phyloP scores from a whole-genome alignment of 2,329 filamentous ascomycete species.

The Sarocladium oryzae region DNA sequence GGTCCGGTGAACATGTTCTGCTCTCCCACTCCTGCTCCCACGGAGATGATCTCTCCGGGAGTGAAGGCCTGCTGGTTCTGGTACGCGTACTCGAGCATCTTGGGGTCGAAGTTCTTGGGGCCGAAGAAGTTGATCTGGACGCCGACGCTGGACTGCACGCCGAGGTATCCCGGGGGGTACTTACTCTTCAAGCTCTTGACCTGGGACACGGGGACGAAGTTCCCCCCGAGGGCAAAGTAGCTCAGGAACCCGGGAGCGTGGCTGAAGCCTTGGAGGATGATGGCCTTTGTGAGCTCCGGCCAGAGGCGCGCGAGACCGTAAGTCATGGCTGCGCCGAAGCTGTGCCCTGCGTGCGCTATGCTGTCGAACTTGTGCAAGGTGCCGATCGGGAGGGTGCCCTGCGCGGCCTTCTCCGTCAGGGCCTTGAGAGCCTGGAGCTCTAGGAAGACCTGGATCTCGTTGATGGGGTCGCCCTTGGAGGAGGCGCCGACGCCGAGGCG shows the following conservation, averaged over 20 bases:
- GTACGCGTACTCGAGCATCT: conserved; percentile 39
- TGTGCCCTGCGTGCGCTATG: conserved; percentile 57
- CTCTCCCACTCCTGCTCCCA: conserved; percentile 31
- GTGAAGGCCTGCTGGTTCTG: conserved; percentile 49
- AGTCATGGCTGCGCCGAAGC: conserved; percentile 53
- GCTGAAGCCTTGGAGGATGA: conserved; percentile 56
- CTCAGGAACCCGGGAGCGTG: conserved; percentile 37
- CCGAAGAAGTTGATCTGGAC: conserved; percentile 48
- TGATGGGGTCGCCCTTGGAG: conserved; percentile 50
- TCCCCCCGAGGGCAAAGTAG: conserved; percentile 37
- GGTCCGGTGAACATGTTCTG: conserved; percentile 42
- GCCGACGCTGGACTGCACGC: conserved; percentile 35
- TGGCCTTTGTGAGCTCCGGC: conserved; percentile 47
- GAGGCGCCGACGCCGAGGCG: conserved; percentile 55
- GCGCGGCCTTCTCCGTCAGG: conserved; percentile 44
- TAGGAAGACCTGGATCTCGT: conserved; percentile 51
- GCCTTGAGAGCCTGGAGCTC: conserved; percentile 52
- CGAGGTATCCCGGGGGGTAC: conserved; percentile 47
- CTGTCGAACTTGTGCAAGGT: conserved; percentile 32
- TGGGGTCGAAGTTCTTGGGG: conserved; percentile 48
- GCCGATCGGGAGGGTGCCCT: conserved; percentile 32
- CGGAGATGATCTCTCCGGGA: conserved; percentile 51
- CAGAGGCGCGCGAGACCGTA: conserved; percentile 47
- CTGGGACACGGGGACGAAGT: conserved; percentile 37
- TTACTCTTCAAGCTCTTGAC: conserved; percentile 18